Conservation (phyloP, 1,284 basidiomycete genomes). For the Xerocomus subilludens region DNA sequence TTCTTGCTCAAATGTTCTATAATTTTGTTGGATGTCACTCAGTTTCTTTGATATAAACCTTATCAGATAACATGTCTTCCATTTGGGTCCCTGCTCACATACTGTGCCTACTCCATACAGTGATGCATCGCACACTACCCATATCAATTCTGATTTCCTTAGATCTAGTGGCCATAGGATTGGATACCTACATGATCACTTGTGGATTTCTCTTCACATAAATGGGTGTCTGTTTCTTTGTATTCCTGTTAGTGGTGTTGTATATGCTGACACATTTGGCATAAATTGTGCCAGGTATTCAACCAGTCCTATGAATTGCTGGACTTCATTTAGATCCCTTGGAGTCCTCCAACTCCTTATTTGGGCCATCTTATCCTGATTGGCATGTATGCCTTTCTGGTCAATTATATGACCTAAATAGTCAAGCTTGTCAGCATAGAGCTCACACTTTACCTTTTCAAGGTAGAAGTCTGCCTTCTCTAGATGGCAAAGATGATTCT, state of each 20-base stretch:
- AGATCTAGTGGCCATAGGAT: background rate
- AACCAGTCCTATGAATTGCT: constrained; percentile 56
- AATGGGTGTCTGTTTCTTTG: constrained; percentile 46
- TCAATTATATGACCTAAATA: constrained; percentile 50
- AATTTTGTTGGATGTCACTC: constrained; percentile 15
- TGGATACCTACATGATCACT: constrained; percentile 4
- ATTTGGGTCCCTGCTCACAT: constrained; percentile 43
- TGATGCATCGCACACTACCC: constrained; percentile 59
- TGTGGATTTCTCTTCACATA: constrained; percentile 31
- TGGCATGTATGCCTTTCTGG: constrained; percentile 46
- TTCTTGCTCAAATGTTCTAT: constrained; percentile 51
- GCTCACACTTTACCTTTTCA: constrained; percentile 10
- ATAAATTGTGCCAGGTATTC: constrained; percentile 58
- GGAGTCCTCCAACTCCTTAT: constrained; percentile 7
- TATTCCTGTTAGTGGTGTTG: constrained; percentile 41
- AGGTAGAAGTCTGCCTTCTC: constrained; percentile 45
- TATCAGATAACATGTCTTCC: constrained; percentile 55
- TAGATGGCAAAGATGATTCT: constrained; percentile 41
- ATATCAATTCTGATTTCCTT: constrained; percentile 51
- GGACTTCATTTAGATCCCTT: constrained; percentile 49
- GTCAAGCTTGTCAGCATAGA: background rate
- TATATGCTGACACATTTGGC: constrained; percentile 47
- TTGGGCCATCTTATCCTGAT: constrained; percentile 33
- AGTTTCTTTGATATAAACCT: constrained; percentile 51
- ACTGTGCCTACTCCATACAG: constrained; percentile 54